Evolutionary conservation across 129 eudicot species (phyloP), one percentile per base, ranked within the genome.

Genomic region (Tagetes patula): DNA sequence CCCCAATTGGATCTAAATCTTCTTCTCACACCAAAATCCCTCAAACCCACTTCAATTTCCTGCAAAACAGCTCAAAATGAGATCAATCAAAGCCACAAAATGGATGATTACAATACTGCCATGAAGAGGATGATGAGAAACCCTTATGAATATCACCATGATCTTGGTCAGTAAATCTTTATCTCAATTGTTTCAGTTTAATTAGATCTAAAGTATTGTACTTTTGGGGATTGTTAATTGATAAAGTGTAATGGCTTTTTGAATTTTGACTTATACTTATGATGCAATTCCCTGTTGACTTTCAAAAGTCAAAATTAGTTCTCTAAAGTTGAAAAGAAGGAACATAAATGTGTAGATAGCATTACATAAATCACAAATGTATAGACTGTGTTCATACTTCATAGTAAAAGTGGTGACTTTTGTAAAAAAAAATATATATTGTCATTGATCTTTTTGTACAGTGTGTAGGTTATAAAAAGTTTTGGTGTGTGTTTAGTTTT

Each of bases 61-160:
- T 88, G 89, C 70, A 81, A 82, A 61, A 14, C 76, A 36, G 73
- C 86, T 2, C 88, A 83, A 43, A 77, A 70, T 75, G 88, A 74
- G 38, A 71, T 4, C 31, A 65, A 46, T 12, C 34, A 75, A 40
- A 71, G 4, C 63, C 78, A 70, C 70, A 89, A 85, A 76, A 72
- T 86, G 90, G 96, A 93, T 11, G 96, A 89, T 30, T 93, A 93
- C 67, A 93, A 93, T 65, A 79, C 67, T 5, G 98, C 92, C 38
- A 93, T 93, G 98, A 93, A 89, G 86, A 84, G 80, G 31, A 82
- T 89, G 96, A 93, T 93, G 98, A 85, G 96, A 80, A 93, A 86
- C 73, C 96, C 98, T 9, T 93, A 89, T 62, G 98, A 93, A 30
- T 93, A 93, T 84, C 98, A 93, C 73, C 98, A 93, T 78, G 98